phyloP scores from a whole-genome alignment of 352 stramenopile genomes.

The Phytophthora sp. region DNA sequence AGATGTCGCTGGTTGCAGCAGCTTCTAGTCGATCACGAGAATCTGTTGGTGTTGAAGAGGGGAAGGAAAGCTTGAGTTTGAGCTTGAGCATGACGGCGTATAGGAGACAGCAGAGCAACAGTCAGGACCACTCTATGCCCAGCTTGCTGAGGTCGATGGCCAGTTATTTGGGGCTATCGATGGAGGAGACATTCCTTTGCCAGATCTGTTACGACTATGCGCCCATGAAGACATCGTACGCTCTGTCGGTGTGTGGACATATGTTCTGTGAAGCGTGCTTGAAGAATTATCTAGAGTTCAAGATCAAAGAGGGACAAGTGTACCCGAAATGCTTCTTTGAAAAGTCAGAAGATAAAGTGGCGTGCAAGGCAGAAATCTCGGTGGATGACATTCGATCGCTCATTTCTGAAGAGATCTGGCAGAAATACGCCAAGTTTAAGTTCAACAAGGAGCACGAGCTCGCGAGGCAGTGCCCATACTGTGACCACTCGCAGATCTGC shows the following conservation, averaged over 20 bases:
- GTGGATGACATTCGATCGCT: conserved; percentile 53
- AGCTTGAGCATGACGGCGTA: conserved; percentile 15
- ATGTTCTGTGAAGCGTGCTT: conserved; percentile 69
- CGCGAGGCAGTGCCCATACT: conserved; percentile 66
- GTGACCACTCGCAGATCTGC: conserved; percentile 63
- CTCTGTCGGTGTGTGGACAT: conserved; percentile 58
- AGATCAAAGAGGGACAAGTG: conserved; percentile 74
- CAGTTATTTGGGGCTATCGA: conserved; percentile 58
- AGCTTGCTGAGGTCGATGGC: conserved; percentile 59
- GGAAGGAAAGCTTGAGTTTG: conserved; percentile 17
- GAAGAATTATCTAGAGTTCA: conserved; percentile 70
- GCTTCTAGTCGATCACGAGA: conserved; percentile 22
- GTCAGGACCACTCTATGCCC: conserved; percentile 44
- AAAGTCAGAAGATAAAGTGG: conserved; percentile 34
- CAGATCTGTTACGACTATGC: conserved; percentile 82
- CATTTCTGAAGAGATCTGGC: conserved; percentile 58
- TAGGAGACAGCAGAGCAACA: conserved; percentile 39
- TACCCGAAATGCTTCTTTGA: conserved; percentile 77
- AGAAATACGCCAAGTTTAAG: conserved; percentile 85
- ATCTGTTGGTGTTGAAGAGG: conserved; percentile 19
- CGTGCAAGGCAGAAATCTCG: conserved; percentile 51
- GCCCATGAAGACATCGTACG: conserved; percentile 38
- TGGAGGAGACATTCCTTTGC: conserved; percentile 77
- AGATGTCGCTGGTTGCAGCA: conserved; percentile 21
- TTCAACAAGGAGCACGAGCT: conserved; percentile 83